Base-by-base conservation (phyloP, 2,329 filamentous ascomycete genomes). In the Venturia oleaginea region DNA sequence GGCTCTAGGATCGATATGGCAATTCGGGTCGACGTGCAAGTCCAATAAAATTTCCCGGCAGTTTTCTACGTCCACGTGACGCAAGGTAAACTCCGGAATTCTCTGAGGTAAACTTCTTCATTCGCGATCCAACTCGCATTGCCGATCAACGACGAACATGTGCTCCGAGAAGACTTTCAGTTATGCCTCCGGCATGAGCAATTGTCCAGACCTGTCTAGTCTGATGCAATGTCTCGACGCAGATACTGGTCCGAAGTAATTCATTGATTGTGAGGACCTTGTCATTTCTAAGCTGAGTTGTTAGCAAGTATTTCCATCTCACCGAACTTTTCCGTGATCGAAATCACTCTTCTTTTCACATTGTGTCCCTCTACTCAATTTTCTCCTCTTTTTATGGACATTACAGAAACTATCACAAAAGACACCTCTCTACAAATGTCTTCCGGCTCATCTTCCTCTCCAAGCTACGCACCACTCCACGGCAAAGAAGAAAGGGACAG, bases 401-500 rank as follows among this genome's bases (percentile, higher is more conserved):
- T 43, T 22, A 57, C 61, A 30, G 7, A 17, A 57, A 37, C 48
- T 19, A 19, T 11, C 30, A n/a, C 15, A 19, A 10, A 8, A 17
- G 19, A 17, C 3, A 2, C 10, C 22, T 51, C 32, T 4, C 7
- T 59, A 19, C 17, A 30, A 59, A 63, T 63, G 62, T 59, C 62
- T 38, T 63, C 63, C 15, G 40, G 37, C 13, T 37, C 63, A 22
- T 46, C 51, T 6, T 60, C 54, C 3, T 55, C 63, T 38, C 55
- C 63, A 32, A 42, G 24, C 55, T 64, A 64, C 54, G 37, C 11
- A n/a, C 63, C 63, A 30, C 63, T 64, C 11, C 62, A n/a, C 19
- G 24, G n/a, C 55, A 64, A 64, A 38, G 63, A 64, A 46, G 54
- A 59, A 4, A 60, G 30, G 24, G 63, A 64, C 63, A 63, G 62